phyloP scores from a whole-genome alignment of 805 yeast species.

The Cyberlindnera lachancei region DNA sequence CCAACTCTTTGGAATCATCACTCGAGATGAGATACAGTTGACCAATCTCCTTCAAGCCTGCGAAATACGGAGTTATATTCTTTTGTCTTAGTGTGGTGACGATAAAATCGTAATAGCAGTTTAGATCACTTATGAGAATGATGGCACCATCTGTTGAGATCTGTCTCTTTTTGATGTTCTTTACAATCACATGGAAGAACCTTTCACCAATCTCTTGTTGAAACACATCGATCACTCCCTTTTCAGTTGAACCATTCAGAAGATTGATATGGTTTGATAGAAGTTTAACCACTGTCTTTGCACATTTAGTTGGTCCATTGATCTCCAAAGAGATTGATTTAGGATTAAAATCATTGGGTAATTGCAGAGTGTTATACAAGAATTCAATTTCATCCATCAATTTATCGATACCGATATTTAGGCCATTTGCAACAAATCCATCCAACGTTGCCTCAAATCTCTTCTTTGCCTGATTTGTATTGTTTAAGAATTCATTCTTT shows the following conservation, averaged over 20 bases:
- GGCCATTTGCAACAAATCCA: conserved; percentile 85
- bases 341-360: conserved; percentile 60
- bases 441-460: conserved; percentile 76
- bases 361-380: conserved; percentile 45
- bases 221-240: conserved; percentile 81
- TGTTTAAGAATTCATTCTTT: conserved; percentile 72
- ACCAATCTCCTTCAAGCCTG: conserved; percentile 77
- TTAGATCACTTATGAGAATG: conserved; percentile 73
- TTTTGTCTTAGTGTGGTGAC: conserved; percentile 50
- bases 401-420: conserved; percentile 87
- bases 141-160: conserved; percentile 81
- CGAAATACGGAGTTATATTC: conserved; percentile 67
- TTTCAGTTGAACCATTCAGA: conserved; percentile 77
- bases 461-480: conserved; percentile 72
- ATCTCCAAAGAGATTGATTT: conserved; percentile 14
- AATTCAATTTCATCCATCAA: conserved; percentile 74
- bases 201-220: conserved; percentile 92
- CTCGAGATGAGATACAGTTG: conserved; percentile 69
- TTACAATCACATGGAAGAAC: conserved; percentile 68
- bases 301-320: conserved; percentile 56
- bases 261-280: conserved; percentile 66
- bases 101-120: conserved; percentile 69
- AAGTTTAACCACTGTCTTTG: conserved; percentile 51
- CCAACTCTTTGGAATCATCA: conserved; percentile 77
- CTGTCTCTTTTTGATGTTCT: conserved; percentile 63